These are phyloP conservation scores for Zopfochytrium polystomum DNA, from an alignment of 371 early-diverging fungal genomes.

Conservation along the genomic window DNA sequence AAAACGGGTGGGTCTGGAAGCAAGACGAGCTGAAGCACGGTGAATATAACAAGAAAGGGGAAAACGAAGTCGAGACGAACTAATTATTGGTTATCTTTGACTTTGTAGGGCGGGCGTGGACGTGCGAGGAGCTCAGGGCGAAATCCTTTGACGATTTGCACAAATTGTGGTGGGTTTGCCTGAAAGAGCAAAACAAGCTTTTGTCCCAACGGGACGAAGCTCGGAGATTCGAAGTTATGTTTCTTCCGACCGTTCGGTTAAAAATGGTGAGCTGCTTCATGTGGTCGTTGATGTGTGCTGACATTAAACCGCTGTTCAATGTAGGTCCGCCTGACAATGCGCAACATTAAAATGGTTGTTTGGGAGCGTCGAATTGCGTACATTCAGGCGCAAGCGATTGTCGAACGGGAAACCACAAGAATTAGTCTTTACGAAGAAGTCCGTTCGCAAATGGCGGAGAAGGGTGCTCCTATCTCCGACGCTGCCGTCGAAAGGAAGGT, in stretches of 20 bases:
- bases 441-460: neutral
- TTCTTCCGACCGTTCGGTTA: conserved; percentile 70
- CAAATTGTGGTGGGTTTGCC: conserved; percentile 88
- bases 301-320: neutral
- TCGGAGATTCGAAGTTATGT: conserved; percentile 65
- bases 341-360: conserved; percentile 85
- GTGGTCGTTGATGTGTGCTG: neutral
- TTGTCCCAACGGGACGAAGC: conserved; percentile 85
- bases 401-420: conserved; percentile 31
- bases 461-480: neutral
- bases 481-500: conserved; percentile 2
- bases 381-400: conserved; percentile 54
- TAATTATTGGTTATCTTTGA: neutral
- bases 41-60: too few species aligned
- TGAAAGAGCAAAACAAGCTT: conserved; percentile 92
- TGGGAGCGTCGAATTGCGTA: conserved; percentile 79
- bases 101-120: conserved; percentile 83
- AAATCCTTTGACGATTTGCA: conserved; percentile 97
- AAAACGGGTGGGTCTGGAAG: conserved; percentile 47
- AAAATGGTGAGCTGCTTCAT: conserved; percentile 57
- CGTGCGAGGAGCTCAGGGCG: conserved; percentile 78
- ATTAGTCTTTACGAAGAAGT: conserved; percentile 1
- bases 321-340: conserved; percentile 89
- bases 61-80: too few species aligned
- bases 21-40: conserved; percentile 37